Evolutionary conservation across 495 filamentous ascomycete genomes (phyloP), one percentile per base, ranked within the genome.

Genomic region (Annulohypoxylon stygium): DNA sequence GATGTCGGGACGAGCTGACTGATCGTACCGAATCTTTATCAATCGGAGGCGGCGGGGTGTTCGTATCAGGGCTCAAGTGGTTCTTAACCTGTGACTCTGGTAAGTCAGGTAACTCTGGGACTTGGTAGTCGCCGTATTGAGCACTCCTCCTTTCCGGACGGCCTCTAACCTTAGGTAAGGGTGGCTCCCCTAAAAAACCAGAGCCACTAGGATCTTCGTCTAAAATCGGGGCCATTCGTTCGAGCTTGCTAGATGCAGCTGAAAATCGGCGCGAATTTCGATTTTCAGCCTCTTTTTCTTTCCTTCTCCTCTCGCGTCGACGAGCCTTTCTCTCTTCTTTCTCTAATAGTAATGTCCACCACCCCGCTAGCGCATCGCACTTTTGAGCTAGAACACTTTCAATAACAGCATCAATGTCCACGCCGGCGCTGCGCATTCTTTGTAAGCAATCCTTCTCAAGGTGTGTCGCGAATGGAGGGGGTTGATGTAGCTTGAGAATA

Each of bases 261-360:
- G 94, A 97, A 36, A 97, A 85, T 34, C 96, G 90, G 64, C 93
- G 88, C 11, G 94, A 85, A 73, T 87, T 93, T 79, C 94, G 91
- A 48, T 90, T 90, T 75, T 97, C 95, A 14, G 86, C 86, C 70
- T 97, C 94, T 61, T 88, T 88, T 78, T 98, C 95, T 76, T 87
- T 93, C 37, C 97, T 90, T 76, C 93, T 97, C 51, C 90, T 88
- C 71, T 98, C 94, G 71, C 93, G 86, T 68, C 94, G 90, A 65
- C 84, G 86, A 68, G 94, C 92, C 79, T 98, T 99, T 3, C 94
- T 88, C 79, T 97, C 92, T 77, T 99, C 96, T 79, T 98, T 98
- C 77, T 98, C 96, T 59, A 98, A 92, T 65, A 98, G 81, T 25
- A 99, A 81, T 16, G 93, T 92, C 96, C 96, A 99, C 96, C 96